Conservation (phyloP, 2,329 filamentous ascomycete species). For the Phialocephala subalpina region DNA sequence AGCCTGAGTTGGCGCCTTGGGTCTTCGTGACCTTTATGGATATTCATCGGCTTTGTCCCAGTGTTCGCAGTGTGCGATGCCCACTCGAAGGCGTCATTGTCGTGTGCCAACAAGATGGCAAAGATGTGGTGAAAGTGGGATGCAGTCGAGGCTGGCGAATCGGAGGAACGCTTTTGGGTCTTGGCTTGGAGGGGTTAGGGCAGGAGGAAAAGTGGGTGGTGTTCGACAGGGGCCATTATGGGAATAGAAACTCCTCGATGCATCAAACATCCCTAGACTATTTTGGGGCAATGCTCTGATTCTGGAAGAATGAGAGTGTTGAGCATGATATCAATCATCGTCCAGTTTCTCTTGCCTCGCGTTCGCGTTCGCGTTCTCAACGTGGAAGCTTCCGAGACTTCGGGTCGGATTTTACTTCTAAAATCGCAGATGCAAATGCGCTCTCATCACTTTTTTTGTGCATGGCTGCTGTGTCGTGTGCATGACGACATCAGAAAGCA, state of each 20-base stretch:
- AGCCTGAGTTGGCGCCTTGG: conserved; percentile 14
- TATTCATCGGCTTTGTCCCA: conserved; percentile 25
- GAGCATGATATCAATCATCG: neutral
- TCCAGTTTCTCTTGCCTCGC: too few species aligned
- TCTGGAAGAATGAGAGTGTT: neutral
- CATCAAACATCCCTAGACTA: neutral
- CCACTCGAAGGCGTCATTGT: conserved; percentile 8
- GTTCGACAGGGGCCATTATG: neutral
- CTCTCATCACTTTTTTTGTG: too few species aligned
- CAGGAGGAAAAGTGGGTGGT: conserved; percentile 4
- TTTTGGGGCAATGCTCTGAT: neutral
- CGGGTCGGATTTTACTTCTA: too few species aligned
- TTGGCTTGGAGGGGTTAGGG: conserved; percentile 23
- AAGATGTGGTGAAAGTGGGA: conserved; percentile 25
- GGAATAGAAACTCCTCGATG: neutral
- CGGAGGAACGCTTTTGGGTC: conserved; percentile 1
- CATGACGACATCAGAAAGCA: too few species aligned
- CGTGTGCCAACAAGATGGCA: conserved; percentile 8
- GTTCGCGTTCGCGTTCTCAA: too few species aligned
- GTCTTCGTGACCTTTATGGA: conserved; percentile 9
- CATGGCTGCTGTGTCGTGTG: too few species aligned
- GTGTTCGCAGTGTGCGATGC: conserved; percentile 21
- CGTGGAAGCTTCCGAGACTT: too few species aligned
- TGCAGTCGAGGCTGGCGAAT: conserved; percentile 20
- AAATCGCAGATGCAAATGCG: too few species aligned